phyloP scores from a whole-genome alignment of 2,329 filamentous ascomycete genomes.

The Nannizziopsis arthrosporioides region DNA sequence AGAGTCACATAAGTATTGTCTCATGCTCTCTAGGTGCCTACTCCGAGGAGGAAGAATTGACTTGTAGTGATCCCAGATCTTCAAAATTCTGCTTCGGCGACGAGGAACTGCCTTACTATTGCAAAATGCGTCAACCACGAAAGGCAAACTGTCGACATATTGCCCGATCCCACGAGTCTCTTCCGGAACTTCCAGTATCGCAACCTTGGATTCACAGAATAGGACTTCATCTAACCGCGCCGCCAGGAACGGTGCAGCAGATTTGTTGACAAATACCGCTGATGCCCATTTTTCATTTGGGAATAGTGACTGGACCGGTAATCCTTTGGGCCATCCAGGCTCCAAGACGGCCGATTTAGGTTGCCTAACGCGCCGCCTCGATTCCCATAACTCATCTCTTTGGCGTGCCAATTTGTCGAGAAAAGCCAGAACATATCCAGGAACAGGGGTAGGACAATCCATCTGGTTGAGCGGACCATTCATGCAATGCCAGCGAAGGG shows the following conservation, averaged over 20 bases:
- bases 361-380: conserved; percentile 5
- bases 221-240: conserved; percentile 9
- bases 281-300: conserved; percentile 8
- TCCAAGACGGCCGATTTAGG: conserved; percentile 7
- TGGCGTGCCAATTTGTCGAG: conserved; percentile 13
- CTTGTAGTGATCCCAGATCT: conserved; percentile 14
- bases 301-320: conserved; percentile 14
- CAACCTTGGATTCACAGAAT: conserved; percentile 5
- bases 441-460: background rate
- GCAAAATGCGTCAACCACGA: conserved; percentile 9
- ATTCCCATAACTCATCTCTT: conserved; percentile 13
- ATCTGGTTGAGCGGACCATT: conserved; percentile 4
- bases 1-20: no score
- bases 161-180: conserved; percentile 2
- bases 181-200: background rate
- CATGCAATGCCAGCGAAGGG: conserved; percentile 3
- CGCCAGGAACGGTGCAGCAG: conserved; percentile 10
- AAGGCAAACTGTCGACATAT: conserved; percentile 11
- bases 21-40: background rate
- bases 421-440: conserved; percentile 5
- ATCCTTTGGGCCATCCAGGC: conserved; percentile 12
- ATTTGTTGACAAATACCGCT: conserved; percentile 1
- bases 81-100: background rate
- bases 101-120: background rate
- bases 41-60: conserved; percentile 1